A percentile compares a stretch with the other conserved stretches of the same genome.
These are phyloP conservation scores for Tetraselmis striata DNA, from an alignment of 139 green algal genomes.

Conservation along the genomic window DNA sequence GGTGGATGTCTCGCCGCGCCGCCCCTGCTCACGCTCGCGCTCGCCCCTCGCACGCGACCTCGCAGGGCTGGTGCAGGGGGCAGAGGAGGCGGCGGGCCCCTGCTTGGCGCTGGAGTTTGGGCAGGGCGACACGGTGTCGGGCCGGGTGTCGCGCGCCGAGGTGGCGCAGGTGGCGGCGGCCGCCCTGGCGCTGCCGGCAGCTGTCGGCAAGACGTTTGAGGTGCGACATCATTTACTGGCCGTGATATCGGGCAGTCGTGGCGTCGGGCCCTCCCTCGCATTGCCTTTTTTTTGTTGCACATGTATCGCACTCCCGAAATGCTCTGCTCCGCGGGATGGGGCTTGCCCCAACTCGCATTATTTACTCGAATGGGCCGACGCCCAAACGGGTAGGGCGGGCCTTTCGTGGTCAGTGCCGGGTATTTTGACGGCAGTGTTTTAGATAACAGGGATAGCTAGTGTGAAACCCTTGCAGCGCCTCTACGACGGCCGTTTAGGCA, in stretches of 20 bases:
- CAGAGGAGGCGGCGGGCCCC: no score
- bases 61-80: neutral
- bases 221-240: no score
- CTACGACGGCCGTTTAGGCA: no score
- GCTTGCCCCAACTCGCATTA: neutral
- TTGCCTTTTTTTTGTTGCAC: neutral
- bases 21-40: no score
- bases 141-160: constrained; percentile 50
- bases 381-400: neutral
- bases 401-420: neutral
- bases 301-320: neutral
- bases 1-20: no score
- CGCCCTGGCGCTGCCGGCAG: constrained; percentile 38
- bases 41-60: no score
- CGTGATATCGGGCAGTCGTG: neutral
- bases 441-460: no score
- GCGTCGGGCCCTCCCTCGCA: neutral
- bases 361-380: neutral
- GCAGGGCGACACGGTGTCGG: constrained; percentile 63
- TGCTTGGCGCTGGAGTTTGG: neutral
- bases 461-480: no score
- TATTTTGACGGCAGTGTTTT: no score
- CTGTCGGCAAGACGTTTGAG: constrained; percentile 73
- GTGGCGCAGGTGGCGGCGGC: constrained; percentile 43
- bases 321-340: neutral